Evolutionary conservation across 805 yeast genomes (phyloP), one percentile per base, ranked within the genome.

Genomic region (Metschnikowia arizonensis): DNA sequence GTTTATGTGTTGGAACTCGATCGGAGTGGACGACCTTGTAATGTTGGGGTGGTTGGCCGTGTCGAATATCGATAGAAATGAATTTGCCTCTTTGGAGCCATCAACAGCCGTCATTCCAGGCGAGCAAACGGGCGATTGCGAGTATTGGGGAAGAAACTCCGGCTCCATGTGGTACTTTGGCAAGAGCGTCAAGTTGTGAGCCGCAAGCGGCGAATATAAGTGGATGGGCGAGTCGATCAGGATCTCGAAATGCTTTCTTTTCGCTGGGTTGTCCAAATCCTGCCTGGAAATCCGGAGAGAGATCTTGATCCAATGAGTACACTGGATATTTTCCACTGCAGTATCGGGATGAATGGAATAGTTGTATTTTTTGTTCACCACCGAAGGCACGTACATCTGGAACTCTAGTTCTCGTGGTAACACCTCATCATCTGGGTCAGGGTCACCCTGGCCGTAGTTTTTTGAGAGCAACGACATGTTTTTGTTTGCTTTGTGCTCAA

Each of bases 241-340:
- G 36, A 93, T 86, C 67, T 93, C 99, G 61, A 85, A 93, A 60
- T 89, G 97, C 61, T 90, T 93, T 37, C 95, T 72, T 59, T 87
- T 87, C 14, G 56, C 72, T 3, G 68, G 63, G 36, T 69, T 65
- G 1, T 73, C 71, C 2, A 81, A 77, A 35, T 85, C 82, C n/a
- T 73, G 59, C 53, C 77, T 79, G 4, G 96, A 86, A 32, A 93
- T 71, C 42, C 98, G 69, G 42, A 93, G 66, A 51, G 95, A 85
- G 12, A 93, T 77, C 65, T 93, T 93, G 57, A 93, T 82, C 97
- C 99, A 93, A 66, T 93, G 99, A 57, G 87, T 91, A 5, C 93
- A 77, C 65, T 88, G 90, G 50, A 93, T 88, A 55, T 81, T 82
- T 19, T 77, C 79, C 54, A 76, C 83, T 2, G 87, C 79, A 0